A percentile compares a stretch with the other conserved stretches of the same genome.
phyloP scores from a whole-genome alignment of 2,329 filamentous ascomycete species.

The Podosphaera aphanis region DNA sequence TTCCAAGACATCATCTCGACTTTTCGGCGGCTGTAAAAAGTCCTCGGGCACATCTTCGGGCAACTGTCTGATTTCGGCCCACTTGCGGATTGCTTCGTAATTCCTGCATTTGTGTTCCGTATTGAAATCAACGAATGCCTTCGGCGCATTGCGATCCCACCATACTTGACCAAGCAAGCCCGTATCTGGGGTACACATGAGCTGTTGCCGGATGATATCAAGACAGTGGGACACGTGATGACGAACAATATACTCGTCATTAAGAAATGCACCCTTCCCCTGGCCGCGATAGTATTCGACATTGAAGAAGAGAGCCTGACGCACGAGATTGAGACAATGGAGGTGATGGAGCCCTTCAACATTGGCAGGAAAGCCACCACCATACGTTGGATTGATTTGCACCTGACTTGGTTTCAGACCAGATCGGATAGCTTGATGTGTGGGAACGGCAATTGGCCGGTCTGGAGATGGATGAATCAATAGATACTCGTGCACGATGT shows the following conservation, averaged over 20 bases:
- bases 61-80: conserved; percentile 26
- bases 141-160: conserved; percentile 21
- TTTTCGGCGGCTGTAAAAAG: conserved; percentile 10
- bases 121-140: conserved; percentile 28
- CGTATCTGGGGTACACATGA: conserved; percentile 30
- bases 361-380: conserved; percentile 26
- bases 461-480: conserved; percentile 12
- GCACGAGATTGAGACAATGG: conserved; percentile 30
- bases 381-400: conserved; percentile 25
- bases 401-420: conserved; percentile 25
- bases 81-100: conserved; percentile 26
- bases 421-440: conserved; percentile 18
- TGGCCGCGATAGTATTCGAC: conserved; percentile 25
- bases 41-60: conserved; percentile 9
- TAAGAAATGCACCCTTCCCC: conserved; percentile 24
- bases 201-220: conserved; percentile 28
- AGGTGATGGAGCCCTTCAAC: conserved; percentile 25
- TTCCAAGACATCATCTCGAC: conserved; percentile 8
- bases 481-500: neutral
- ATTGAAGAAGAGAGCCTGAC: conserved; percentile 28
- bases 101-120: conserved; percentile 29
- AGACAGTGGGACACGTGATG: conserved; percentile 30
- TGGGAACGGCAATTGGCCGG: conserved; percentile 19
- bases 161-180: conserved; percentile 31
- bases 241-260: conserved; percentile 24